Evolutionary conservation across 1,284 basidiomycete genomes (phyloP), one percentile per base, ranked within the genome.

Genomic region (Tetrapyrgos nigripes): DNA sequence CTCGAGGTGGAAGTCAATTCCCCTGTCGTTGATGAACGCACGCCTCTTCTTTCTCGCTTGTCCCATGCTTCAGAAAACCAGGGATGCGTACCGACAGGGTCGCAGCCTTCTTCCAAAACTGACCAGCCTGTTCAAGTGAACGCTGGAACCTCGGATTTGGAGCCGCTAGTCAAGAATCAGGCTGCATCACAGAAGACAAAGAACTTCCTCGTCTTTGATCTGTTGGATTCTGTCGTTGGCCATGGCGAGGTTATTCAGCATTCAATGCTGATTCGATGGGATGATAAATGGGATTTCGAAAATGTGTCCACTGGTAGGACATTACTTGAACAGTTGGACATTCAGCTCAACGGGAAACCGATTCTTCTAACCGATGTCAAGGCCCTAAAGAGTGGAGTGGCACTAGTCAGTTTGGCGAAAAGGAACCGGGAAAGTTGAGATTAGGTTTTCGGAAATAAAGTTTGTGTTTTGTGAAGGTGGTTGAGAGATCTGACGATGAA

Each of bases 341-440:
- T 69, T 24, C 64, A 68, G 29, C 27, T 69, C 40, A 66, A 70
- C 46, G 70, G 68, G 21, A 45, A 58, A 47, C 46, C 29, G 2
- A 40, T 69, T 17, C 23, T 58, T 14, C 45, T 55, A 33, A 59
- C 21, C 50, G 24, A 53, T 19, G 61, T 66, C 19, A 60, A 51
- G 19, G 53, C 54, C 50, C 17, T 63, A 23, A 52, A 53, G 2
- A 55, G 60, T 35, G 61, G 49, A 23, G 57, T 61, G 29, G 60
- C 55, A 46, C 59, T 67, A 28, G 56, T 70, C 27, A 68, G 51
- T 57, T 70, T 50, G 61, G 64, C 27, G 53, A 69, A 68, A 48
- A 37, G 53, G 52, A 51, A 28, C 28, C 33, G 10, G 60, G 60
- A n/a, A 47, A 50, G 35, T 26, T 54, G 46, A 40, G 37, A 40